These are phyloP conservation scores for Tilletia indica DNA, from an alignment of 1,284 basidiomycete genomes.

Conservation along the genomic window DNA sequence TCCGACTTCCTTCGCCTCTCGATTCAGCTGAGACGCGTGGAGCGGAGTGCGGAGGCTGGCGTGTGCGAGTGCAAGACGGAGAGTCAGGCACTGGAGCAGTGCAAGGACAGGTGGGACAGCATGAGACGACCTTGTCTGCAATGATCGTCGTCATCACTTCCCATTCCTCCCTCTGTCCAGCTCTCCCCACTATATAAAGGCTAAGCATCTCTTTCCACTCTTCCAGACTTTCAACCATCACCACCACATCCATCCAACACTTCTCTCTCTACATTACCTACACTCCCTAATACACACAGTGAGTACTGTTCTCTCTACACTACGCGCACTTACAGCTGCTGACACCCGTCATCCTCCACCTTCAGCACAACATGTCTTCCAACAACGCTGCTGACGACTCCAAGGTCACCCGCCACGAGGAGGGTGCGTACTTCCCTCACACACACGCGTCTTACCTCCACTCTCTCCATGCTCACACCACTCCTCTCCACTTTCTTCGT, in stretches of 20 bases:
- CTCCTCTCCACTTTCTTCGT: not conserved
- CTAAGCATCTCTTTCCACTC: too few species aligned
- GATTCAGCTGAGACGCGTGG: too few species aligned
- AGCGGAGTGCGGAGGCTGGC: too few species aligned
- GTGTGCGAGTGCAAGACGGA: too few species aligned
- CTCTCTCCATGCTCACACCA: not conserved
- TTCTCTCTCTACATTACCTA: too few species aligned
- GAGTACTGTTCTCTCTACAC: not conserved
- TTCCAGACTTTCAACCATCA: too few species aligned
- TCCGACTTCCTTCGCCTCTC: too few species aligned
- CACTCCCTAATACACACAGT: too few species aligned
- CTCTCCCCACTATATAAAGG: not conserved
- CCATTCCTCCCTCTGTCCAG: not conserved
- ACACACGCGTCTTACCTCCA: not conserved
- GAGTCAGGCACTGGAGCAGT: too few species aligned
- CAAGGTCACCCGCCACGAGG: not conserved
- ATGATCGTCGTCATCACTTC: slow-evolving; percentile 14
- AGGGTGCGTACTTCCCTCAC: not conserved
- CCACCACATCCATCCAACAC: too few species aligned
- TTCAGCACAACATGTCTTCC: not conserved
- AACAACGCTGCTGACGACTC: slow-evolving; percentile 5
- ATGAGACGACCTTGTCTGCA: slow-evolving; percentile 1
- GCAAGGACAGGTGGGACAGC: not conserved
- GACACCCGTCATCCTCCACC: not conserved
- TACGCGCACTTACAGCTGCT: not conserved